These are phyloP conservation scores for Chlamydomonas sp. DNA, from an alignment of 139 green algal species.

Conservation along the genomic window DNA sequence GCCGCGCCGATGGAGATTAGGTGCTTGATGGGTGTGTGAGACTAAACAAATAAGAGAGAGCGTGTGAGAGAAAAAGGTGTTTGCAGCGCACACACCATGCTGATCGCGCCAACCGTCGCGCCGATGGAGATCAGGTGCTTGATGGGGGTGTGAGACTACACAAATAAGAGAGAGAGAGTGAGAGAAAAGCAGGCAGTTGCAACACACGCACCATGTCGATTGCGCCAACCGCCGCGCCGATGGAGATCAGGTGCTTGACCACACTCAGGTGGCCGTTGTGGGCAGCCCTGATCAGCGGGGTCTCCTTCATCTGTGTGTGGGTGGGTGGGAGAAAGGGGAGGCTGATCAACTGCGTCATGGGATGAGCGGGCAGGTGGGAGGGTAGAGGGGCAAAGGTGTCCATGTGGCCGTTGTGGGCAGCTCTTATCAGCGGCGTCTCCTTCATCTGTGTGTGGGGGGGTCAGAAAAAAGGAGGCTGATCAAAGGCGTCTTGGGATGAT, in stretches of 20 bases:
- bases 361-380: background rate
- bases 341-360: slow-evolving; percentile 1
- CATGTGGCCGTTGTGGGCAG: slow-evolving; percentile 59
- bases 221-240: slow-evolving; percentile 61
- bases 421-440: slow-evolving; percentile 67
- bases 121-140: slow-evolving; percentile 67
- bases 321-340: background rate
- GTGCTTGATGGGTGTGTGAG: no score
- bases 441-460: slow-evolving; percentile 66
- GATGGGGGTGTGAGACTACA: no score
- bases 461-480: background rate
- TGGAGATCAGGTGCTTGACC: slow-evolving; percentile 68
- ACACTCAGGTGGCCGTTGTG: slow-evolving; percentile 85
- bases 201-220: slow-evolving; percentile 61
- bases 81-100: slow-evolving; percentile 62
- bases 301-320: slow-evolving; percentile 76
- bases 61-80: no score
- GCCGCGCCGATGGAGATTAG: slow-evolving; percentile 68
- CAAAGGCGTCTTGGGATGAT: background rate
- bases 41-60: no score
- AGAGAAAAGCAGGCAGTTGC: no score
- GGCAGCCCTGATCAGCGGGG: slow-evolving; percentile 67
- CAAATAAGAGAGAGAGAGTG: no score
- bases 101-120: slow-evolving; percentile 61
- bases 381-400: no score